Evolutionary conservation across 2,329 filamentous ascomycete genomes (phyloP).

Genomic region (Monilinia laxa): DNA sequence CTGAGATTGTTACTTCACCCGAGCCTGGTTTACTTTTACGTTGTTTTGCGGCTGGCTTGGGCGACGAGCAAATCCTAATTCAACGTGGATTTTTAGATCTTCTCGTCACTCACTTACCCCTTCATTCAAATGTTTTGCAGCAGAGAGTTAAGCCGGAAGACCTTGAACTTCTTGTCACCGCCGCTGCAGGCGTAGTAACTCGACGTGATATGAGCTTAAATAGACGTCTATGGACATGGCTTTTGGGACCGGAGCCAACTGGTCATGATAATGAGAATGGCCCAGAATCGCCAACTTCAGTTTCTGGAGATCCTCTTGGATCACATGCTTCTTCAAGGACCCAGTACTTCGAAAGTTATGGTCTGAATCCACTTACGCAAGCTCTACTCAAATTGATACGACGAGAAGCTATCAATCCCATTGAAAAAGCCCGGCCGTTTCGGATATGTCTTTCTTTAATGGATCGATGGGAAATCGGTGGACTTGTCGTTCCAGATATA

Average conservation of each 20-base stretch:
- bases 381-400: slow-evolving; percentile 78
- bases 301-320: slow-evolving; percentile 33
- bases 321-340: slow-evolving; percentile 54
- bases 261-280: slow-evolving; percentile 49
- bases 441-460: slow-evolving; percentile 92
- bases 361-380: slow-evolving; percentile 69
- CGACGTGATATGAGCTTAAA: slow-evolving; percentile 97
- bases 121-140: slow-evolving; percentile 80
- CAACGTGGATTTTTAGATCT: slow-evolving; percentile 93
- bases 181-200: slow-evolving; percentile 82
- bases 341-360: slow-evolving; percentile 80
- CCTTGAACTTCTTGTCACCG: slow-evolving; percentile 75
- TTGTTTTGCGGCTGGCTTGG: slow-evolving; percentile 86
- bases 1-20: slow-evolving; percentile 74
- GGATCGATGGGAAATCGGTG: slow-evolving; percentile 97
- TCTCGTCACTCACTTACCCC: slow-evolving; percentile 82
- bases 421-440: slow-evolving; percentile 79
- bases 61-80: slow-evolving; percentile 84
- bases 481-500: slow-evolving; percentile 80
- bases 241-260: slow-evolving; percentile 73
- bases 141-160: slow-evolving; percentile 70
- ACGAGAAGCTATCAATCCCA: slow-evolving; percentile 50
- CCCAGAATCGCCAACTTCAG: slow-evolving; percentile 46
- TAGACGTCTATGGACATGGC: slow-evolving; percentile 91
- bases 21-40: slow-evolving; percentile 88